Conservation (phyloP, 768 basidiomycete species). For the Hygrophorus pudorinus region DNA sequence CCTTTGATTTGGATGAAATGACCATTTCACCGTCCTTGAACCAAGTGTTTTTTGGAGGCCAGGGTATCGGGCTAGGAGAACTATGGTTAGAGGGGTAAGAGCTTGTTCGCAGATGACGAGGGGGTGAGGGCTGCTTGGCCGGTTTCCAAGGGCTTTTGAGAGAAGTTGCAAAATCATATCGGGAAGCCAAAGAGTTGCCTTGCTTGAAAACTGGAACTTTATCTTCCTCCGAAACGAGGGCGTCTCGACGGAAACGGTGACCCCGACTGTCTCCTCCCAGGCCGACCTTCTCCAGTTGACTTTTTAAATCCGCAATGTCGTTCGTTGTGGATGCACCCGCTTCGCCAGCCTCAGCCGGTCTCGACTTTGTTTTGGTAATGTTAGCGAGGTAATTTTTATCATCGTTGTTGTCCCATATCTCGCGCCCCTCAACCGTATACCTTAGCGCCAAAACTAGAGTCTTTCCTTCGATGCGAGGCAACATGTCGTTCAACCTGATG, state of each 20-base stretch:
- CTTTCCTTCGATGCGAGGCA: slow-evolving; percentile 73
- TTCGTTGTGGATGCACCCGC: slow-evolving; percentile 27
- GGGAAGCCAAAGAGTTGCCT: slow-evolving; percentile 34
- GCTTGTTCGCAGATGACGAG: not conserved
- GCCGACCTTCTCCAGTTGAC: slow-evolving; percentile 58
- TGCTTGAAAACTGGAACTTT: slow-evolving; percentile 22
- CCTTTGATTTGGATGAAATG: not conserved
- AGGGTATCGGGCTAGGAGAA: slow-evolving; percentile 27
- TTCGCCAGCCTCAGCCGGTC: slow-evolving; percentile 14
- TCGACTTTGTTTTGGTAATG: slow-evolving; percentile 35
- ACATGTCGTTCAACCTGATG: slow-evolving; percentile 69
- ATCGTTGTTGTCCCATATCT: slow-evolving; percentile 90
- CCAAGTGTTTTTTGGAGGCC: slow-evolving; percentile 21
- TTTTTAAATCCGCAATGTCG: slow-evolving; percentile 52
- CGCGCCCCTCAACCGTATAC: slow-evolving; percentile 57
- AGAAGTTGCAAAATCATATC: slow-evolving; percentile 51
- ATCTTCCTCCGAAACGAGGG: slow-evolving; percentile 10
- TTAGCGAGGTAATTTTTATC: slow-evolving; percentile 70
- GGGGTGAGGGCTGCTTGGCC: slow-evolving; percentile 11
- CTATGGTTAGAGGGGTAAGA: slow-evolving; percentile 35
- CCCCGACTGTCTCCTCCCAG: slow-evolving; percentile 21
- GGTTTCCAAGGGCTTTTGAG: slow-evolving; percentile 39
- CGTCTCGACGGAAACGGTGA: slow-evolving; percentile 12
- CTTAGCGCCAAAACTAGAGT: slow-evolving; percentile 71
- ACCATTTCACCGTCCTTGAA: slow-evolving; percentile 5